phyloP scores from a whole-genome alignment of 1,284 basidiomycete genomes.

The Melampsora larici-populina region DNA sequence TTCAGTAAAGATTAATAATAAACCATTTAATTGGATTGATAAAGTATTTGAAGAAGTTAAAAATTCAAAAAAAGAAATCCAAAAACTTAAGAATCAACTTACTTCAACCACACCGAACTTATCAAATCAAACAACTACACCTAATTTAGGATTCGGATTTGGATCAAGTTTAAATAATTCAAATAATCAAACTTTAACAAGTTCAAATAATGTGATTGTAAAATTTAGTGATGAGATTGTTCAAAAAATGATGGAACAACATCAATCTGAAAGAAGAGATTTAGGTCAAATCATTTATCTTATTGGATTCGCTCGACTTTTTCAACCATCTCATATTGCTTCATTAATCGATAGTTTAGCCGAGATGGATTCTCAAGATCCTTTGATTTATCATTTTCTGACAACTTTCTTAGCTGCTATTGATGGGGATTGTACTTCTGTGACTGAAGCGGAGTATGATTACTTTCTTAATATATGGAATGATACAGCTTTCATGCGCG shows the following conservation, averaged over 20 bases:
- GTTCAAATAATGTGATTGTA: constrained; percentile 31
- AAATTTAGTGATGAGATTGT: constrained; percentile 44
- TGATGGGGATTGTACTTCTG: constrained; percentile 35
- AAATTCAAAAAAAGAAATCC: constrained; percentile 36
- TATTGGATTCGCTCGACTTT: constrained; percentile 37
- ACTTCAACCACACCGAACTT: constrained; percentile 15
- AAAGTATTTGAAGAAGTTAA: constrained; percentile 38
- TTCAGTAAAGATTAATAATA: constrained; percentile 2
- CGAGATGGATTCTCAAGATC: constrained; percentile 40
- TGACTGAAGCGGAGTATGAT: constrained; percentile 20
- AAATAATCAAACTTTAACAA: constrained; percentile 4
- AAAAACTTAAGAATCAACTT: constrained; percentile 38
- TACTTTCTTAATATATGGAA: constrained; percentile 35
- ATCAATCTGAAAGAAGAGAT: constrained; percentile 41
- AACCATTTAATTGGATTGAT: constrained; percentile 28
- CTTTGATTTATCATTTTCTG: constrained; percentile 40
- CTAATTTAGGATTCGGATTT: constrained; percentile 8
- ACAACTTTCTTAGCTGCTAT: constrained; percentile 37
- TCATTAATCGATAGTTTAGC: constrained; percentile 31
- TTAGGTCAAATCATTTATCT: constrained; percentile 41
- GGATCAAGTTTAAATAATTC: constrained; percentile 8
- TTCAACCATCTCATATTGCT: constrained; percentile 18
- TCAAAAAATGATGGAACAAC: constrained; percentile 43
- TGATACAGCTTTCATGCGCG: constrained; percentile 27
- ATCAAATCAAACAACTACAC: constrained; percentile 5